Percentiles rank a stretch among this genome's conserved stretches.
Conservation (phyloP, 768 basidiomycete genomes). For the Russula emetica region DNA sequence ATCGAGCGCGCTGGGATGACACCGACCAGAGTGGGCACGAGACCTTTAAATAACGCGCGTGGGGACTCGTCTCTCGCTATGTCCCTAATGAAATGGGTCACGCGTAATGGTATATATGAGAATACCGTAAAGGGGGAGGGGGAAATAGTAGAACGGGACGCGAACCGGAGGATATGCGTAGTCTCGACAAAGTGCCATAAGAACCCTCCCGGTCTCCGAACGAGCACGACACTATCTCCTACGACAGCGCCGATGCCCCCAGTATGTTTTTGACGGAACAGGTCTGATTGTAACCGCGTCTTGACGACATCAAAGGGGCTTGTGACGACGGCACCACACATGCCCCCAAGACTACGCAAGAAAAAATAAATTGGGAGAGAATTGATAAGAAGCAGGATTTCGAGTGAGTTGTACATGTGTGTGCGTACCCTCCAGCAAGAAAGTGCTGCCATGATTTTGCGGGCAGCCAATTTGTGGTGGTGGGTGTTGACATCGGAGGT, state of each 20-base stretch:
- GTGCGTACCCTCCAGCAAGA: conserved; percentile 76
- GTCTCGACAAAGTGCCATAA: conserved; percentile 96
- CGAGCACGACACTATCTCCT: conserved; percentile 35
- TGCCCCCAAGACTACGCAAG: conserved; percentile 74
- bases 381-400: neutral
- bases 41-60: conserved; percentile 87
- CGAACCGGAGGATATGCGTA: conserved; percentile 79
- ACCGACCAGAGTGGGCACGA: conserved; percentile 91
- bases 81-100: conserved; percentile 44
- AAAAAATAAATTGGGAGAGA: neutral
- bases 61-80: conserved; percentile 88
- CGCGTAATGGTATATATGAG: neutral
- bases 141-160: conserved; percentile 25
- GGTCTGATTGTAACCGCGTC: conserved; percentile 89
- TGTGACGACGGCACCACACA: conserved; percentile 96
- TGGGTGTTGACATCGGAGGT: conserved; percentile 24
- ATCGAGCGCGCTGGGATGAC: conserved; percentile 95
- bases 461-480: conserved; percentile 40
- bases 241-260: conserved; percentile 32
- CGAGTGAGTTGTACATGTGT: neutral
- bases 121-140: conserved; percentile 2
- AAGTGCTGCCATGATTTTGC: conserved; percentile 83
- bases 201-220: conserved; percentile 46
- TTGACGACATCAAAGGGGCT: conserved; percentile 98
- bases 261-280: conserved; percentile 55